phyloP scores from a whole-genome alignment of 2,329 filamentous ascomycete species.

The Dichotomopilus funicola region DNA sequence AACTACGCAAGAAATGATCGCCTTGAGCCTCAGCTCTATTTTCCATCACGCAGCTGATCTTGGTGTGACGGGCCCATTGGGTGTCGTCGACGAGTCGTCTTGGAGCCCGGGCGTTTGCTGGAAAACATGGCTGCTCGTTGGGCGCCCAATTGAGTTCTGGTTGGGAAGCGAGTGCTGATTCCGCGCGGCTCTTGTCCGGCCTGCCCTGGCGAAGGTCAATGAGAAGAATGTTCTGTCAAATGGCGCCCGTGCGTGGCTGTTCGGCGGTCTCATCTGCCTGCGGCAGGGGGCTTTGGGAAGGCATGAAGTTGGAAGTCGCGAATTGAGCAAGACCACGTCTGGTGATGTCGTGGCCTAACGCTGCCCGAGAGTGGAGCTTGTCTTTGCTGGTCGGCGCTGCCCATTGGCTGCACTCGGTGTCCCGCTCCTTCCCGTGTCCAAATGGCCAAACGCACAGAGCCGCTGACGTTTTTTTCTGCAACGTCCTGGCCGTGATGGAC shows the following conservation, averaged over 20 bases:
- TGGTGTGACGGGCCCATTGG: not conserved
- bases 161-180: not conserved
- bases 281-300: conserved; percentile 1
- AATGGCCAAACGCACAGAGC: conserved; percentile 5
- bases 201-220: conserved; percentile 1
- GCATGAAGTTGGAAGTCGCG: conserved; percentile 10
- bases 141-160: conserved; percentile 7
- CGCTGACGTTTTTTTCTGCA: conserved; percentile 18
- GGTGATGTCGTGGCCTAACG: conserved; percentile 21
- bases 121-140: not conserved
- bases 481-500: conserved; percentile 10
- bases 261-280: not conserved
- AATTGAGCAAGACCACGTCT: conserved; percentile 22
- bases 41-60: not conserved
- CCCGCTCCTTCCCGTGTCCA: conserved; percentile 6
- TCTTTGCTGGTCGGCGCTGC: not conserved
- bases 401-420: conserved; percentile 21
- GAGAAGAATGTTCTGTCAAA: conserved; percentile 3
- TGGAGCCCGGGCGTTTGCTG: not conserved
- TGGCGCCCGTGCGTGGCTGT: not conserved
- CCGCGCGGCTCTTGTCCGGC: not conserved
- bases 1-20: not conserved
- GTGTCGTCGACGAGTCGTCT: not conserved
- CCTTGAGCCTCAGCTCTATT: not conserved
- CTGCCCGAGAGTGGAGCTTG: conserved; percentile 20